A percentile compares a stretch with the other conserved stretches of the same genome.
Evolutionary conservation across 139 green algal species (phyloP).

Genomic region (Prasinococcaceae sp.): DNA sequence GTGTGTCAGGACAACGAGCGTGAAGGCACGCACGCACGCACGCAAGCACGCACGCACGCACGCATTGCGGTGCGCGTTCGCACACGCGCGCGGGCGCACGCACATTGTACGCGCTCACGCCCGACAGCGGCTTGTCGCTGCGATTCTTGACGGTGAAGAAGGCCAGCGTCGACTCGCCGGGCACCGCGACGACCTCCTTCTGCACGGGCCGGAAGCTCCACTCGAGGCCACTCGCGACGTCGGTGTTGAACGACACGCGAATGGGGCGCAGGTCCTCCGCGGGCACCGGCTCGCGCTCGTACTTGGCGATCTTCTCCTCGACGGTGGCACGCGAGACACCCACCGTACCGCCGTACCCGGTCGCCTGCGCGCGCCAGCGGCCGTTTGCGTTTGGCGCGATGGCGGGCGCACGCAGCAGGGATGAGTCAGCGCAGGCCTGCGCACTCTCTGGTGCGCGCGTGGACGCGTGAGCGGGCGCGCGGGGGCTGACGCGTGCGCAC

Average conservation of each 20-base stretch:
- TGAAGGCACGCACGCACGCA: too few relatives aligned
- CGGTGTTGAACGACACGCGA: conserved; percentile 72
- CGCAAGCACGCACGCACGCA: too few relatives aligned
- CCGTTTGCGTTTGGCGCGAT: too few relatives aligned
- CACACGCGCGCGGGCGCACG: too few relatives aligned
- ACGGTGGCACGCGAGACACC: neutral
- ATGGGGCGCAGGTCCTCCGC: conserved; percentile 34
- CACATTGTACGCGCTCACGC: conserved; percentile 98
- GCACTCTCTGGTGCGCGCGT: too few relatives aligned
- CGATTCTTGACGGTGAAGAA: conserved; percentile 91
- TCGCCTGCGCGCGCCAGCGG: too few relatives aligned
- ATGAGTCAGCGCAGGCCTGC: too few relatives aligned
- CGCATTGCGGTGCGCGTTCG: too few relatives aligned
- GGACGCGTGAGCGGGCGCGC: too few relatives aligned
- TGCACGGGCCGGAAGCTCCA: conserved; percentile 87
- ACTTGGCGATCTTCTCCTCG: conserved; percentile 16
- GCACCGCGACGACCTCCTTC: conserved; percentile 46
- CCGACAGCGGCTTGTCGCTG: conserved; percentile 50
- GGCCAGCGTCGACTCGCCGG: conserved; percentile 84
- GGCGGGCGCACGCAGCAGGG: too few relatives aligned
- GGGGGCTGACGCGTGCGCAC: too few relatives aligned
- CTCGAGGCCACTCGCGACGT: conserved; percentile 74
- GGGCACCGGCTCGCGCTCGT: neutral
- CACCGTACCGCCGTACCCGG: conserved; percentile 18
- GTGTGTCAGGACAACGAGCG: too few relatives aligned